phyloP scores from a whole-genome alignment of 106 monocot species.

The Dendrobium chrysotoxum region DNA sequence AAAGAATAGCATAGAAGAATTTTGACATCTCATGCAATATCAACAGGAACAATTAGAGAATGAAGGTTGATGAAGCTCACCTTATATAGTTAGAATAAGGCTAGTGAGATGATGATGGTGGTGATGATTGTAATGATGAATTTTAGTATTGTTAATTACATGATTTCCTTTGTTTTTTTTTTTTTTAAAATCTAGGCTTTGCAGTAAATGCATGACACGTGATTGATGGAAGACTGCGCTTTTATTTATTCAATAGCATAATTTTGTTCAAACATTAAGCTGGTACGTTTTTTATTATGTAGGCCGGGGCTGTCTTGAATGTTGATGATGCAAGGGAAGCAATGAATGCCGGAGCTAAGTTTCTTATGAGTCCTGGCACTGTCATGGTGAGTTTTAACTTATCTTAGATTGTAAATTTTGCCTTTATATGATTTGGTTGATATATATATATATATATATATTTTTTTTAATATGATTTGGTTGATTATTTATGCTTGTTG shows the following conservation, averaged over 20 bases:
- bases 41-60: no score
- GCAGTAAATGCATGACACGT: background rate
- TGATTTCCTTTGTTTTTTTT: background rate
- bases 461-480: background rate
- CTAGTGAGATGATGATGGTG: background rate
- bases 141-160: background rate
- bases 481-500: no score
- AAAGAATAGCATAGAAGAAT: no score
- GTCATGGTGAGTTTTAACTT: conserved; percentile 37
- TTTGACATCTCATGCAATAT: no score
- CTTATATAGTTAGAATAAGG: no score
- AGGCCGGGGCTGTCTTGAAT: conserved; percentile 82
- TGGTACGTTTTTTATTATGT: background rate
- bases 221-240: no score
- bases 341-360: conserved; percentile 67
- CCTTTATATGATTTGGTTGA: background rate
- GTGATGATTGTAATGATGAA: background rate
- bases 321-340: conserved; percentile 63
- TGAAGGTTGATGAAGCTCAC: no score
- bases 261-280: background rate
- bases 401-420: background rate
- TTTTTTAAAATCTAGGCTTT: background rate
- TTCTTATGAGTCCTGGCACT: conserved; percentile 86
- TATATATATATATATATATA: no score
- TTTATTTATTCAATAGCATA: background rate